A percentile compares a stretch with the other conserved stretches of the same genome.
Conservation (phyloP, 2,329 filamentous ascomycete species). For the Fusarium tupiense region DNA sequence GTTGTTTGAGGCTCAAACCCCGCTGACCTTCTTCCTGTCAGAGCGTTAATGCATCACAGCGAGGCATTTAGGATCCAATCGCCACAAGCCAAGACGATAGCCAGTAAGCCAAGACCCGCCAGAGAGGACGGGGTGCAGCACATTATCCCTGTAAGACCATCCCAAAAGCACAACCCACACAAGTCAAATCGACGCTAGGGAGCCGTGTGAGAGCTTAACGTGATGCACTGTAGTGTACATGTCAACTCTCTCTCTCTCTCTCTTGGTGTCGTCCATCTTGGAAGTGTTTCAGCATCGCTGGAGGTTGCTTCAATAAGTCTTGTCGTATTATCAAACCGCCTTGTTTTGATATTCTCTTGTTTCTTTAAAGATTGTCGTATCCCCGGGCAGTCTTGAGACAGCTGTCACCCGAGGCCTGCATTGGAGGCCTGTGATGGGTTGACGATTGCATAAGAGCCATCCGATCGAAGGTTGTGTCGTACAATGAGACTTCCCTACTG, state of each 20-base stretch:
- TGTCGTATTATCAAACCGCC: slow-evolving; percentile 2
- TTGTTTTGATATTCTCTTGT: slow-evolving; percentile 17
- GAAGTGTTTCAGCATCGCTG: slow-evolving; percentile 29
- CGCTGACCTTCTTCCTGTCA: slow-evolving; percentile 17
- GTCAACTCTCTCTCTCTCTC: background rate
- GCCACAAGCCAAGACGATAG: slow-evolving; percentile 30
- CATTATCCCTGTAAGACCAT: slow-evolving; percentile 7
- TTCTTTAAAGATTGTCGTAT: slow-evolving; percentile 1
- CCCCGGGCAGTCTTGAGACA: slow-evolving; percentile 16
- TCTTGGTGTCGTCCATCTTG: background rate
- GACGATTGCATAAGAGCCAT: background rate
- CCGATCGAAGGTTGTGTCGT: slow-evolving; percentile 10
- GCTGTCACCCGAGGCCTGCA: slow-evolving; percentile 15
- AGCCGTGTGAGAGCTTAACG: slow-evolving; percentile 22
- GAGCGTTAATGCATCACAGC: slow-evolving; percentile 10
- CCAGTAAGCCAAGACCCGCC: slow-evolving; percentile 26
- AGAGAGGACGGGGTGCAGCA: slow-evolving; percentile 29
- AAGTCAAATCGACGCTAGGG: slow-evolving; percentile 33
- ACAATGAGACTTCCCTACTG: slow-evolving; percentile 15
- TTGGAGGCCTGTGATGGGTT: slow-evolving; percentile 20
- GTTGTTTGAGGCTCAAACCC: slow-evolving; percentile 31
- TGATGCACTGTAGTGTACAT: slow-evolving; percentile 30
- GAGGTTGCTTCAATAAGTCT: slow-evolving; percentile 23
- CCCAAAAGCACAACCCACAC: slow-evolving; percentile 16
- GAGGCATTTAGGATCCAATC: slow-evolving; percentile 36